Evolutionary conservation across 2,329 filamentous ascomycete genomes (phyloP), one percentile per base, ranked within the genome.

Genomic region (Fusarium liriodendri): DNA sequence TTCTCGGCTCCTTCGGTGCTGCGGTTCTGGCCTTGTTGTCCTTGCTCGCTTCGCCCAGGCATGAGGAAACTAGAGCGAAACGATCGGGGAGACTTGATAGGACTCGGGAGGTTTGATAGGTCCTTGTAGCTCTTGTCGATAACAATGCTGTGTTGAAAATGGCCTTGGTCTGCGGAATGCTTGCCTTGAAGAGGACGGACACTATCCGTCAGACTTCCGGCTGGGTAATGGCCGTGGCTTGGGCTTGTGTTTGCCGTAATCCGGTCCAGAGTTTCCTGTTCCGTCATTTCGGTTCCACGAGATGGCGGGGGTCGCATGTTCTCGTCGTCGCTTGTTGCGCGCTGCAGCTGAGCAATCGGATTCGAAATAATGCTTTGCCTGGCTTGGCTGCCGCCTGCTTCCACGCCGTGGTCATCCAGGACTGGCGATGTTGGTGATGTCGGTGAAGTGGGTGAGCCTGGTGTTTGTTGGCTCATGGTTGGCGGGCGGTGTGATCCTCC

Each of bases 211-310:
- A 94, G 83, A 80, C 94, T 96, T 67, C 89, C 86, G 2, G 87
- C 81, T 5, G 87, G 80, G 74, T 87, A 83, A 70, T 90, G 86
- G 6, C 89, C 89, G 33, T 87, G 85, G 2, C 90, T 93, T 33
- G 93, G 93, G 75, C 93, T 95, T 4, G 92, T 92, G 79, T 94
- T 95, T 45, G 91, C 91, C 0, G 93, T 95, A 70, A 91, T 87
- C 76, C 91, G 89, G 78, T 95, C 93, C 55, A 90, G 88, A 8
- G 90, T 88, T 70, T 94, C 92, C 66, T 90, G 91, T 74, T 95
- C 94, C 22, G 94, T 96, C 79, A 92, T 90, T 80, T 95, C 93
- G 27, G 95, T 97, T 50, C 93, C 94, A 79, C 94, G 89, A 22
- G 95, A 97, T 11, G 90, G 87, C 8, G 94, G 93, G 27, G 90